A percentile compares a stretch with the other conserved stretches of the same genome.
Evolutionary conservation across 306 rosid species (phyloP).

Genomic region (Luffa aegyptiaca): DNA sequence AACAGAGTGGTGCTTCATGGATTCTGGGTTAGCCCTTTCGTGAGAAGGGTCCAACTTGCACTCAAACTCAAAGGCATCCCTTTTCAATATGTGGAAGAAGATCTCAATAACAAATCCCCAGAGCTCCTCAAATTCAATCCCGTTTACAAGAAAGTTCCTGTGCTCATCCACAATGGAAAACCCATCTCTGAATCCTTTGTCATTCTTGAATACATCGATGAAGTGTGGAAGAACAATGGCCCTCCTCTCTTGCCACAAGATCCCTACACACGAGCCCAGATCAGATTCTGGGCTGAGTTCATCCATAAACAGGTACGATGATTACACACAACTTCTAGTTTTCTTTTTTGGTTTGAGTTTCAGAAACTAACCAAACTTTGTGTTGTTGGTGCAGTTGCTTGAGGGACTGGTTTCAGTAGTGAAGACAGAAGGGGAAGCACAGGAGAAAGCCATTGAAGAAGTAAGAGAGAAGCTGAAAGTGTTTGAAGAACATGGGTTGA

Average conservation of each 20-base stretch:
- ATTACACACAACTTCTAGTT: too few relatives aligned
- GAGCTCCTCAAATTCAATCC: slow-evolving; percentile 14
- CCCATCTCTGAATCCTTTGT: slow-evolving; percentile 19
- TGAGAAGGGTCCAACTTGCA: slow-evolving; percentile 23
- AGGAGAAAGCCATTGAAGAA: slow-evolving; percentile 16
- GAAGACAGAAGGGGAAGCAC: slow-evolving; percentile 19
- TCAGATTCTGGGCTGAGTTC: slow-evolving; percentile 23
- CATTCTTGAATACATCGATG: slow-evolving; percentile 25
- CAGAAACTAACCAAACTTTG: neutral
- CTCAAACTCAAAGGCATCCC: slow-evolving; percentile 19
- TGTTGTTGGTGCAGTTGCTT: slow-evolving; percentile 11
- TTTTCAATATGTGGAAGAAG: slow-evolving; percentile 16
- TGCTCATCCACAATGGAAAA: slow-evolving; percentile 24
- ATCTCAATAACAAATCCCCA: slow-evolving; percentile 18
- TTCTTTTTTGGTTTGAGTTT: too few relatives aligned
- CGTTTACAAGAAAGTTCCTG: slow-evolving; percentile 23
- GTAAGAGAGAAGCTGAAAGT: neutral
- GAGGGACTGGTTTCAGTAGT: neutral
- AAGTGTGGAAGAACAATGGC: slow-evolving; percentile 16
- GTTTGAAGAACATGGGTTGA: slow-evolving; percentile 19
- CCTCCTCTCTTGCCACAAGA: slow-evolving; percentile 17
- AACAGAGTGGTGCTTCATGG: slow-evolving; percentile 15
- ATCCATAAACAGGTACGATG: too few relatives aligned
- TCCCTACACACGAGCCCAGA: slow-evolving; percentile 15
- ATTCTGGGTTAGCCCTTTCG: slow-evolving; percentile 15